These are phyloP conservation scores for Luzula sylvatica DNA, from an alignment of 176 grass and related monocot species.

Conservation along the genomic window DNA sequence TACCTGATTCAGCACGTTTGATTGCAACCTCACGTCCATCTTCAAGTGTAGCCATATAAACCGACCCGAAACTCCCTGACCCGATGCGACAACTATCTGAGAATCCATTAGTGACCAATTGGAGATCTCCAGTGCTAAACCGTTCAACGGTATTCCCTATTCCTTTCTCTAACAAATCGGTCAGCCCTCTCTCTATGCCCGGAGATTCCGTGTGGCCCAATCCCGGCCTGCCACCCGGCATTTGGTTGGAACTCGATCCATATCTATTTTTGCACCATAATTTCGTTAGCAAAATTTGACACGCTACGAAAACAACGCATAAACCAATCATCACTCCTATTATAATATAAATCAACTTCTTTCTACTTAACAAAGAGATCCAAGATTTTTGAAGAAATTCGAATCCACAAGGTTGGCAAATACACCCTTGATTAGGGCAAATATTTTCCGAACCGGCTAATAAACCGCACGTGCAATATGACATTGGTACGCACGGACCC, in stretches of 20 bases:
- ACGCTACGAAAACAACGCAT: constrained; percentile 14
- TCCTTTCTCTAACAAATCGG: constrained; percentile 28
- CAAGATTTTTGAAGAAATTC: constrained; percentile 18
- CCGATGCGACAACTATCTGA: constrained; percentile 51
- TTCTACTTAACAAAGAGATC: neutral
- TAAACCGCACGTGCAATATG: constrained; percentile 46
- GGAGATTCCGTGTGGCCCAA: neutral
- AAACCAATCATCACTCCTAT: constrained; percentile 10
- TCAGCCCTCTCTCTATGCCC: constrained; percentile 4
- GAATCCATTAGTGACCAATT: constrained; percentile 47
- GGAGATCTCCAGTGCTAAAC: constrained; percentile 38
- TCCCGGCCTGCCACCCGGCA: neutral
- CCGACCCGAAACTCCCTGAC: constrained; percentile 81
- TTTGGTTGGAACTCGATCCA: constrained; percentile 10
- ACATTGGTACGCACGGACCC: constrained; percentile 36
- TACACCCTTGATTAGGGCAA: constrained; percentile 22
- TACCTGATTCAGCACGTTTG: constrained; percentile 44
- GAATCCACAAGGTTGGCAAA: constrained; percentile 53
- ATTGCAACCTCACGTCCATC: constrained; percentile 63
- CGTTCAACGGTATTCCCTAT: constrained; percentile 39
- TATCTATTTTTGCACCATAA: constrained; percentile 14
- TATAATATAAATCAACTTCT: constrained; percentile 18
- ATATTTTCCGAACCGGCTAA: constrained; percentile 52
- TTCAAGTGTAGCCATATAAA: constrained; percentile 53
- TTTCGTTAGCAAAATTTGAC: constrained; percentile 9